A percentile compares a stretch with the other conserved stretches of the same genome.
Conservation (phyloP, 495 filamentous ascomycete genomes). For the Pseudevernia furfuracea region DNA sequence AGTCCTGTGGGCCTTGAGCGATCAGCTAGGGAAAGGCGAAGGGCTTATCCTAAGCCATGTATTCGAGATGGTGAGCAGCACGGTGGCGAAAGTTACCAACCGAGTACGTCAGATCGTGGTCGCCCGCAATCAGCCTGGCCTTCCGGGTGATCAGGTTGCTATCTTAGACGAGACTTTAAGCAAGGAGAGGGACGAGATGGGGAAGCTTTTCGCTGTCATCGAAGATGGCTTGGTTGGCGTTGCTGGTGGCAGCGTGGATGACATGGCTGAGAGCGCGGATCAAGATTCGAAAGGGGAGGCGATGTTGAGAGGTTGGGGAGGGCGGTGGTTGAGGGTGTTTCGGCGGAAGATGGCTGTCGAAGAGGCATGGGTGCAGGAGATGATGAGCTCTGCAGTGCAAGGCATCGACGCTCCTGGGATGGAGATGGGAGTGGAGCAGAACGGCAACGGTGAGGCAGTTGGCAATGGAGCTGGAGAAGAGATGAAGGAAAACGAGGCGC, state of each 20-base stretch:
- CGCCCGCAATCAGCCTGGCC: slow-evolving; percentile 44
- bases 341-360: slow-evolving; percentile 74
- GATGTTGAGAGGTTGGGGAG: slow-evolving; percentile 72
- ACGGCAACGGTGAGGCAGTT: slow-evolving; percentile 18
- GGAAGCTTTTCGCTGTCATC: slow-evolving; percentile 68
- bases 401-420: slow-evolving; percentile 8
- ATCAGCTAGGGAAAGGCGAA: slow-evolving; percentile 55
- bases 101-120: slow-evolving; percentile 76
- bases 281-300: slow-evolving; percentile 46
- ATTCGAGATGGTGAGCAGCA: slow-evolving; percentile 83
- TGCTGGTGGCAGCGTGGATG: slow-evolving; percentile 65
- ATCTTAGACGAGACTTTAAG: slow-evolving; percentile 57
- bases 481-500: background rate
- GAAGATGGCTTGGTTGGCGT: slow-evolving; percentile 71
- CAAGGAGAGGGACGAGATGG: slow-evolving; percentile 62
- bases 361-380: slow-evolving; percentile 52
- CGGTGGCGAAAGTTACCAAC: slow-evolving; percentile 85
- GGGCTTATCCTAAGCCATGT: slow-evolving; percentile 64
- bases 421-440: slow-evolving; percentile 10
- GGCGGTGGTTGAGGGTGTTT: slow-evolving; percentile 80
- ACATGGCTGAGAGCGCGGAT: slow-evolving; percentile 52
- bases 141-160: slow-evolving; percentile 53
- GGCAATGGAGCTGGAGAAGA: background rate
- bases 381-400: slow-evolving; percentile 17
- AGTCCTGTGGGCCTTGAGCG: slow-evolving; percentile 76